These are phyloP conservation scores for Aphanoascus verrucosus DNA, from an alignment of 2,329 filamentous ascomycete species.

Conservation along the genomic window DNA sequence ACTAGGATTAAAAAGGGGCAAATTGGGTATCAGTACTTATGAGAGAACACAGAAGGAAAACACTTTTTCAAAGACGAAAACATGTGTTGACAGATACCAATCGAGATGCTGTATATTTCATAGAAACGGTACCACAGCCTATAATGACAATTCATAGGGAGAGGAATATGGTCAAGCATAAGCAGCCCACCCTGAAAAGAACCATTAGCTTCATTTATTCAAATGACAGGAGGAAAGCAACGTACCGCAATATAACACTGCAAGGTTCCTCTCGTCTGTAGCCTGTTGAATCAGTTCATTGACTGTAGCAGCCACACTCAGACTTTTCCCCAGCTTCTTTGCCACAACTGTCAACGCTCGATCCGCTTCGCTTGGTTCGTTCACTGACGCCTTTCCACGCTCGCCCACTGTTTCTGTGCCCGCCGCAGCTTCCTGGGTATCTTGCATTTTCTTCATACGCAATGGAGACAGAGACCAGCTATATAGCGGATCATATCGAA, in stretches of 20 bases:
- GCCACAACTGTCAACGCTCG: constrained; percentile 83
- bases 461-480: constrained; percentile 80
- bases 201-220: constrained; percentile 3
- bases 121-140: not conserved
- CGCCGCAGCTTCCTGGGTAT: constrained; percentile 38
- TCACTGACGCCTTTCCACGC: constrained; percentile 32
- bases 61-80: too few relatives aligned
- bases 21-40: too few relatives aligned
- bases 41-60: too few relatives aligned
- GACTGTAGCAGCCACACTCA: constrained; percentile 90
- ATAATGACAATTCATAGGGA: not conserved
- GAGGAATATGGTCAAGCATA: constrained; percentile 29
- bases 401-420: constrained; percentile 28
- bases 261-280: constrained; percentile 82
- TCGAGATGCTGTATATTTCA: not conserved
- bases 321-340: constrained; percentile 88
- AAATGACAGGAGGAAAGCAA: constrained; percentile 16
- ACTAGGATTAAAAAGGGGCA: too few relatives aligned
- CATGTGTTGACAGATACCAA: too few relatives aligned
- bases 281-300: constrained; percentile 96
- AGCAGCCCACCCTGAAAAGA: constrained; percentile 40
- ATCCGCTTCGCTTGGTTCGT: constrained; percentile 70
- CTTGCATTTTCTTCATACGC: constrained; percentile 56
- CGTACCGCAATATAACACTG: constrained; percentile 73
- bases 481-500: constrained; percentile 96